Percentiles rank a stretch among this genome's conserved stretches.
Evolutionary conservation across 768 basidiomycete species (phyloP).

Genomic region (Phlebiopsis gigantea): DNA sequence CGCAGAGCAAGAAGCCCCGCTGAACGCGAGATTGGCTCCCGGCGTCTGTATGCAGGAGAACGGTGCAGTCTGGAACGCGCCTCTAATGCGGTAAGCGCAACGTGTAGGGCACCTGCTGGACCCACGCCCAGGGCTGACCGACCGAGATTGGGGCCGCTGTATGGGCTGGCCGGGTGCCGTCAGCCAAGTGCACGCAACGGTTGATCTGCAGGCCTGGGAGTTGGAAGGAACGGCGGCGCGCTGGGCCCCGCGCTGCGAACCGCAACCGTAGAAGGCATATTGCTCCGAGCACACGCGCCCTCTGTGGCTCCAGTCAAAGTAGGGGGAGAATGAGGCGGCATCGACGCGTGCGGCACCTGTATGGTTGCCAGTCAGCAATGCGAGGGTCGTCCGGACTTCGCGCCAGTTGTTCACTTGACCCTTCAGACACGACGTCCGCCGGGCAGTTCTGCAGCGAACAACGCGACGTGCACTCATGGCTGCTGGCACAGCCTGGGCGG

Average conservation of each 20-base stretch:
- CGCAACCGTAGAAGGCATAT: not conserved
- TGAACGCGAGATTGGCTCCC: not conserved
- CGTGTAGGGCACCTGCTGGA: constrained; percentile 11
- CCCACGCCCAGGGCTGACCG: not conserved
- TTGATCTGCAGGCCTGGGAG: not conserved
- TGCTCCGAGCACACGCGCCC: not conserved
- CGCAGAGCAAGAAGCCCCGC: not conserved
- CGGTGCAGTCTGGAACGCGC: not conserved
- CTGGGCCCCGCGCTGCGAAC: not conserved
- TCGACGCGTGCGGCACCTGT: not conserved
- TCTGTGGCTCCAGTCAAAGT: not conserved
- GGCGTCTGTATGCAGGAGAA: not conserved
- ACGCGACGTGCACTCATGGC: not conserved
- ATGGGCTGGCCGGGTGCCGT: too few relatives aligned
- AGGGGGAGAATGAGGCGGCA: not conserved
- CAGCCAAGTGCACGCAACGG: not conserved
- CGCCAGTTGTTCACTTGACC: not conserved
- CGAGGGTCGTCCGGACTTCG: not conserved
- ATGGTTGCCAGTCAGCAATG: not conserved
- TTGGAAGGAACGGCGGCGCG: not conserved
- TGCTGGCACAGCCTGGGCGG: not conserved
- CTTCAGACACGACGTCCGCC: not conserved
- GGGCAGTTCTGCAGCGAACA: not conserved
- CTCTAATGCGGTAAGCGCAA: constrained; percentile 3
- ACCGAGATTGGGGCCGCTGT: constrained; percentile 2